Evolutionary conservation across 257 asterid species (phyloP), one percentile per base, ranked within the genome.

Genomic region (Paraleonurus japonicus): DNA sequence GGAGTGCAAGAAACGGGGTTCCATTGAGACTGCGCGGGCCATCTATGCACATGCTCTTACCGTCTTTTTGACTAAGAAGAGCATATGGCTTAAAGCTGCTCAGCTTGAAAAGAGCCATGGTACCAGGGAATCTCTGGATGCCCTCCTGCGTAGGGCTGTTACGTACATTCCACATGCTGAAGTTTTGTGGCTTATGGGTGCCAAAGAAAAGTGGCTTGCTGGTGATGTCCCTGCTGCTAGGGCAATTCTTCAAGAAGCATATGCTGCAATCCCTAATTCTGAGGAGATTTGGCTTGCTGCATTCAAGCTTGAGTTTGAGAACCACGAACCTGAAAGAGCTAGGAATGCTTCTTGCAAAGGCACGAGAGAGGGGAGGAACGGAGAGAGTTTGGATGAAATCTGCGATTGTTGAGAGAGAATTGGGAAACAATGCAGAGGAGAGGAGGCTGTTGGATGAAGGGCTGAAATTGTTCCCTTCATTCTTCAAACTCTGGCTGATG

Each of bases 371-470:
- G 76, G 96, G 96, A 69, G 96, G 96, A 43, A 83, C 94, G 4
- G 97, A 87, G 77, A 87, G 97, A 33, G 98, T 92, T n/a, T 92
- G 98, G 98, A 90, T 92, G 98, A 92, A 92, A 77, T 92, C 98
- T 0, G 95, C 96, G 3, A 92, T 92, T 50, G 96, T 90, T 16
- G 97, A 92, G 88, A 85, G 98, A 75, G 98, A 92, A 69, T 58
- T 92, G 47, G 96, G 97, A 1, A 88, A 92, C 79, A 78, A 76
- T 16, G 88, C 75, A 2, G 95, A 88, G 73, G 98, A 92, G 82
- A 90, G 95, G 72, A 78, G 78, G 75, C 72, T 92, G 64, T 83
- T 92, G 69, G 92, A 87, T 69, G 98, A 87, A 77, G 98, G 96
- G 43, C 69, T 92, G 62, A 86, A 81, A 61, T 87, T 70, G 24